These are phyloP conservation scores for Coriolopsis trogii DNA, from an alignment of 1,284 basidiomycete genomes.

Conservation along the genomic window DNA sequence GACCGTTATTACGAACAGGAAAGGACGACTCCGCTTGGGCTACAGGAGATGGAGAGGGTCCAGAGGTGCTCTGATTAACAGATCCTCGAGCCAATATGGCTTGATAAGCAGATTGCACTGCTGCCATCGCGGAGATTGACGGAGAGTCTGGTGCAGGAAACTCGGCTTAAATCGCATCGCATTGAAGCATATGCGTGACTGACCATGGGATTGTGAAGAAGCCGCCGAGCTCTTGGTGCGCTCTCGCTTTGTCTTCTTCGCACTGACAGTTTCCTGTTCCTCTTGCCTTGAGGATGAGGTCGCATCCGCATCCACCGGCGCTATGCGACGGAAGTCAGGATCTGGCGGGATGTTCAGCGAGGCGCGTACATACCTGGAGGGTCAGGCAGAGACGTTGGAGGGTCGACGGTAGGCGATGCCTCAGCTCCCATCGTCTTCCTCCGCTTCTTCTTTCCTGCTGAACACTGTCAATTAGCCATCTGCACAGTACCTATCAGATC, in stretches of 20 bases:
- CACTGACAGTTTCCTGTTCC: neutral
- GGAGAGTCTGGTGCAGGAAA: neutral
- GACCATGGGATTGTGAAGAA: neutral
- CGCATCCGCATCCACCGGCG: too few species aligned
- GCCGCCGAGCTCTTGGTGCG: neutral
- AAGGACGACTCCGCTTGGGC: neutral
- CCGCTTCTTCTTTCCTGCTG: too few species aligned
- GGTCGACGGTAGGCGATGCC: neutral
- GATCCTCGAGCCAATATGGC: constrained; percentile 12
- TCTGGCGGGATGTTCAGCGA: too few species aligned
- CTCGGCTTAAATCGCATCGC: neutral
- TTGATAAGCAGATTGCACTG: constrained; percentile 10
- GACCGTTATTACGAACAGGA: constrained; percentile 13
- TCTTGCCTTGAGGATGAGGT: neutral
- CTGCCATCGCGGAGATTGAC: neutral
- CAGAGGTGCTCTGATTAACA: neutral
- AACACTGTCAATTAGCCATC: neutral
- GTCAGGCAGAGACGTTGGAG: too few species aligned
- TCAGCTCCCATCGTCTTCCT: neutral
- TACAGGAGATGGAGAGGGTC: neutral
- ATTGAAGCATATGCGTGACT: neutral
- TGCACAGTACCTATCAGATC: neutral
- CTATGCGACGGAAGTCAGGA: too few species aligned
- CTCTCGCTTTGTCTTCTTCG: neutral
- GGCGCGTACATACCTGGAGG: neutral